Evolutionary conservation across 2,329 filamentous ascomycete species (phyloP), one percentile per base, ranked within the genome.

Genomic region (Cercospora sesami): DNA sequence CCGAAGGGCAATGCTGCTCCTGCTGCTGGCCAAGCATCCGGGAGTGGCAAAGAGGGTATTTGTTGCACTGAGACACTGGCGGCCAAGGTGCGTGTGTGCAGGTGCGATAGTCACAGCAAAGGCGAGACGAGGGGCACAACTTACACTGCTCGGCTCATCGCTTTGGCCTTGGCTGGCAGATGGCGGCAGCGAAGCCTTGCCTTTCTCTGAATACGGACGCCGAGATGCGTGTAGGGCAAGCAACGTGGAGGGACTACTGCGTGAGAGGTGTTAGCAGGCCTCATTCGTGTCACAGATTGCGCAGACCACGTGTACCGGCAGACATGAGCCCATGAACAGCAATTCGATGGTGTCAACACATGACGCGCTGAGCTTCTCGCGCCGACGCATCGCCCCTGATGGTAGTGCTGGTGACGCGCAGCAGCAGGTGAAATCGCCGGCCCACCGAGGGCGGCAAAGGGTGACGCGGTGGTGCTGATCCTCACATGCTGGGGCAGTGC

Each of bases 71-170:
- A 64, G 62, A 66, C 65, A 60, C 48, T 36, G 51, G 16, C 30
- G 42, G 18, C n/a, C 42, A 23, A 51, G 18, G 21, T 7, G 45
- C 45, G 18, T 18, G n/a, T 14, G 45, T 26, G 18, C 45, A 51
- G 45, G 12, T 26, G 42, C 60, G 36, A 51, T 18, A 55, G 62
- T 33, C 60, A 59, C 57, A 31, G 53, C 45, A 63, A 58, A 53
- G 30, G 64, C 36, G 60, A 53, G 64, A 66, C 45, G 58, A 66
- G 31, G 18, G 33, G 55, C 51, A 31, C 51, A 33, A 72, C 70
- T 70, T 70, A 72, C 70, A 66, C 64, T 69, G 64, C 66, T 67
- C 60, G 66, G 33, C 64, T 30, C 66, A 67, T 72, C 66, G 39
- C 57, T 66, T 59, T 64, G n/a, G 33, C 31, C 60, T 59, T 59